phyloP scores from a whole-genome alignment of 2,329 filamentous ascomycete genomes.

The Akanthomyces lecanii region DNA sequence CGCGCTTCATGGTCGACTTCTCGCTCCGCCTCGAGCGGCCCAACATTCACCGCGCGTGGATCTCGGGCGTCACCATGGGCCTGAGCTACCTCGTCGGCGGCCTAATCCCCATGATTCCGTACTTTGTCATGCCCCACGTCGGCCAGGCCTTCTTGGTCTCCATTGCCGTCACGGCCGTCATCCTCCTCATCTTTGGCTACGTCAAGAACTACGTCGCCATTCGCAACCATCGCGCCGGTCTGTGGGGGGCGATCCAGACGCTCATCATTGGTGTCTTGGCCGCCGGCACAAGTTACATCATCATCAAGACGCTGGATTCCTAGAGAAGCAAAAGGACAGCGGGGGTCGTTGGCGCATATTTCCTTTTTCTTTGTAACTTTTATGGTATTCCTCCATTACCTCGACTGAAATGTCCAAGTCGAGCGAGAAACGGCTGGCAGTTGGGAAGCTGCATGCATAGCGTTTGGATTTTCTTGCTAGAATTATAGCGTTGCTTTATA shows the following conservation, averaged over 20 bases:
- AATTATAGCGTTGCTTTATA: slow-evolving; percentile 5
- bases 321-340: not conserved
- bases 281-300: slow-evolving; percentile 60
- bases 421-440: not conserved
- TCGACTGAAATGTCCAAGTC: slow-evolving; percentile 6
- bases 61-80: slow-evolving; percentile 62
- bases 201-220: slow-evolving; percentile 55
- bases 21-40: slow-evolving; percentile 46
- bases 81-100: slow-evolving; percentile 67
- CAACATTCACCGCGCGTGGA: slow-evolving; percentile 41
- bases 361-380: not conserved
- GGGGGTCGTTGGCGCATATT: not conserved
- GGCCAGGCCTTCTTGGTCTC: slow-evolving; percentile 53
- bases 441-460: not conserved
- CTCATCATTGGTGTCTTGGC: slow-evolving; percentile 60
- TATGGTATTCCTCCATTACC: not conserved
- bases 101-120: slow-evolving; percentile 66
- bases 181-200: slow-evolving; percentile 62
- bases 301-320: slow-evolving; percentile 54
- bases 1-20: slow-evolving; percentile 58
- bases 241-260: slow-evolving; percentile 61
- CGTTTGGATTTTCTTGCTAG: not conserved
- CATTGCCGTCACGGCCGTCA: slow-evolving; percentile 55
- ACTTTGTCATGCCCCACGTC: slow-evolving; percentile 53
- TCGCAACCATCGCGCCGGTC: slow-evolving; percentile 47